Evolutionary conservation across 495 filamentous ascomycete species (phyloP), one percentile per base, ranked within the genome.

Genomic region (Xylaria longipes): DNA sequence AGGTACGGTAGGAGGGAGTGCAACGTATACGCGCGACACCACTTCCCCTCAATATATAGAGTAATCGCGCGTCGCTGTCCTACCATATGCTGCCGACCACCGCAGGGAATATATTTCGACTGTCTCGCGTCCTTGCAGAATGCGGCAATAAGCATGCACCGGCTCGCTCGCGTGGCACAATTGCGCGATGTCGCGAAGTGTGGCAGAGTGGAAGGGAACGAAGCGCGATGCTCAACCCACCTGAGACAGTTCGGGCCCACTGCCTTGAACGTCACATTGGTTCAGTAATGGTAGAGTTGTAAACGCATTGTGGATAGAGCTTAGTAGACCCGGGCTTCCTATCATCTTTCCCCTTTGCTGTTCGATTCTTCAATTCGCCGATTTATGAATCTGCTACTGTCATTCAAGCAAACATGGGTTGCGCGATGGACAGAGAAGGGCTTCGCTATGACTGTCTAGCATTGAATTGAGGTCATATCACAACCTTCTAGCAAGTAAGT

Each of bases 121-220:
- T 52, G 68, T 63, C 68, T 58, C 68, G 68, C 68, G 68, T 63
- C 68, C 68, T 70, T 70, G 68, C 68, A 70, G 56, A 43, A n/a
- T 37, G 20, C 57, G 45, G 56, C 33, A 48, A 37, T 69, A 45
- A 45, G 29, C 63, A 39, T 33, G 37, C 17, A 43, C 12, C 31
- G 33, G 52, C 33, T 58, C 39, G 22, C 39, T 57, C 65, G 0
- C 12, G 52, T 37, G 35, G 25, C 52, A 45, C 50, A 22, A 68
- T 33, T 7, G 9, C 22, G 52, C 27, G 9, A n/a, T 58, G 22
- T 58, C 31, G 57, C 57, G 17, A 33, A 60, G 8, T 15, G 33
- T 17, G 17, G 50, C 37, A 8, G 6, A 17, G 46, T 7, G 20
- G 25, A 22, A 20, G 31, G 46, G 12, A 35, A 52, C 5, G 25